Conservation (phyloP, 2,329 filamentous ascomycete genomes). For the Penicillium aurantiogriseum region DNA sequence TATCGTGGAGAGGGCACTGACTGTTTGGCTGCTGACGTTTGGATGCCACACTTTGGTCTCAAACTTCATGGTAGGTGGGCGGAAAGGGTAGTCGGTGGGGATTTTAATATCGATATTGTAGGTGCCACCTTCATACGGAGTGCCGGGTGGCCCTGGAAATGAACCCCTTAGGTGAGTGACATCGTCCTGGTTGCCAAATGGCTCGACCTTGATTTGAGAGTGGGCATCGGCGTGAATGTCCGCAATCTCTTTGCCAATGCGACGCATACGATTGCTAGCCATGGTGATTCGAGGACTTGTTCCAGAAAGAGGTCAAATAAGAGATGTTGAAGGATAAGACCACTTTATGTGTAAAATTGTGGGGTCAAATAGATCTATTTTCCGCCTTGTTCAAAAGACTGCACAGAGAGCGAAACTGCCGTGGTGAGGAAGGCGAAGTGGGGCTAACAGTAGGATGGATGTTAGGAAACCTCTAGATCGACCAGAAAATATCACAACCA, state of each 20-base stretch:
- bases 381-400: neutral
- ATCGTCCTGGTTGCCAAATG: constrained; percentile 62
- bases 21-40: constrained; percentile 91
- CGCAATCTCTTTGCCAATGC: constrained; percentile 51
- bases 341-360: neutral
- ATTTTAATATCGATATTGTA: constrained; percentile 84
- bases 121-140: constrained; percentile 84
- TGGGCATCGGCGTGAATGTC: constrained; percentile 61
- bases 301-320: neutral
- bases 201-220: constrained; percentile 72
- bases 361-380: neutral
- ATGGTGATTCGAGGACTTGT: constrained; percentile 39
- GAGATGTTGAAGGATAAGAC: neutral
- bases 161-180: constrained; percentile 79
- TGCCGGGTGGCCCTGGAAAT: constrained; percentile 85
- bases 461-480: neutral
- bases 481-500: neutral
- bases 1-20: constrained; percentile 47
- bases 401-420: neutral
- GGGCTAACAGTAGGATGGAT: neutral
- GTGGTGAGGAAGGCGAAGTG: neutral
- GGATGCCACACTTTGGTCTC: constrained; percentile 95
- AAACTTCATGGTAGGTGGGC: constrained; percentile 86
- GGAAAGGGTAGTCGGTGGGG: constrained; percentile 87
- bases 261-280: constrained; percentile 57